Conservation (phyloP, 2,329 filamentous ascomycete genomes). For the Stemphylium vesicarium region DNA sequence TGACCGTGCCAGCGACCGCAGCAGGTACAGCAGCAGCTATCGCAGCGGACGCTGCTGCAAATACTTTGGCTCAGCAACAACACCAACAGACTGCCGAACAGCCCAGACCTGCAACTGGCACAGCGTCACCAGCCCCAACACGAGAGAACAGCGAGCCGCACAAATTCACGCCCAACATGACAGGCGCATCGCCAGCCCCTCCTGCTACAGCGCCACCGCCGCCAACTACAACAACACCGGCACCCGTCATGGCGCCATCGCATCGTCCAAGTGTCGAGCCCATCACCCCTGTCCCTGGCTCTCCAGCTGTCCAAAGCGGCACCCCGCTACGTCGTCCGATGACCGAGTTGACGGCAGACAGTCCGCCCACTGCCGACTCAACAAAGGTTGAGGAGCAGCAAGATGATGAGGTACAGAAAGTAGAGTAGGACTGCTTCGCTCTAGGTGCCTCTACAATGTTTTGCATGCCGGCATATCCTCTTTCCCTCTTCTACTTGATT, state of each 20-base stretch:
- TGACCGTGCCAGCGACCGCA: conserved; percentile 17
- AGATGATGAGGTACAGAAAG: conserved; percentile 1
- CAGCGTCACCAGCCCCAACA: conserved; percentile 7
- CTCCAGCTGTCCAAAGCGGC: conserved; percentile 38
- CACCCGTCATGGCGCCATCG: conserved; percentile 20
- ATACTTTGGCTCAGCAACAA: conserved; percentile 15
- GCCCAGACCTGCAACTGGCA: background rate
- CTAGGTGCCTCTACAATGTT: no score
- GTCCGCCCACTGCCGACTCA: conserved; percentile 12
- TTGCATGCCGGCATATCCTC: background rate
- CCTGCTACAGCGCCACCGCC: conserved; percentile 1
- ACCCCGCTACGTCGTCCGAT: conserved; percentile 28
- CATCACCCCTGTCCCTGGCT: conserved; percentile 45
- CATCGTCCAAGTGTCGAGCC: conserved; percentile 46
- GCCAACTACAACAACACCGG: conserved; percentile 13
- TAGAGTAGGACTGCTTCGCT: conserved; percentile 13
- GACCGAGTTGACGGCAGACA: conserved; percentile 22
- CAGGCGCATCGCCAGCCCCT: conserved; percentile 17
- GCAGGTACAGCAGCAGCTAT: conserved; percentile 43
- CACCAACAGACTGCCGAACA: conserved; percentile 4
- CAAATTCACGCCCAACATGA: conserved; percentile 39
- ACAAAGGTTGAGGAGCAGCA: conserved; percentile 7
- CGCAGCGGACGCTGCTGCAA: conserved; percentile 40
- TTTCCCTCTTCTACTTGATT: background rate
- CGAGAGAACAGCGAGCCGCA: conserved; percentile 28